Base-by-base conservation (phyloP, 1,139 yeast genomes). In the Suhomyces panamericanus region DNA sequence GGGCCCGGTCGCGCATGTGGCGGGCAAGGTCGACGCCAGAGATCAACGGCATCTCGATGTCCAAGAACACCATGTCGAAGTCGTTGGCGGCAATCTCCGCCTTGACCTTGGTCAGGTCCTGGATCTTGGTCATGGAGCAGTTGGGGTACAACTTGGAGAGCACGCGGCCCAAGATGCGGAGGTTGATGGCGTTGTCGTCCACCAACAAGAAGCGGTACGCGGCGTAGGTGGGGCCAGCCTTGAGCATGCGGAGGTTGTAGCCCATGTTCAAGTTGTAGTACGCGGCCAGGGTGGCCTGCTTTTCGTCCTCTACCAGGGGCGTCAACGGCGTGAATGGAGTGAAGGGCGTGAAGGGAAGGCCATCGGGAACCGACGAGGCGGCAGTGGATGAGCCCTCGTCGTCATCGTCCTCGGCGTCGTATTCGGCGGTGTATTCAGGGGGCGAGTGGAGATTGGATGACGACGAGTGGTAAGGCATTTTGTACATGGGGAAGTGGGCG, bases 31-130 rank as follows among this genome's bases (percentile, higher is more conserved):
- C 73, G n/a, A 69, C 56, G 3, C 79, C 79, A 22, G 68, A 59
- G n/a, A 74, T 57, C 7, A 56, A 59, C 3, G 79, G 79, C 79
- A 74, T 74, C 51, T 74, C 79, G 39, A 74, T 74, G 50, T 74
- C 79, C 40, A 74, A 57, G 49, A 74, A 74, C 11, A 71, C 64
- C 39, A 66, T 52, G 47, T 73, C 75, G 47, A 61, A 72, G 17
- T 46, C 47, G 38, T 58, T 56, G 3, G 52, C 41, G 12, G 50
- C 43, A 4, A 67, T 49, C 28, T 58, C 38, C 11, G 56, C 47
- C 39, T 60, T 50, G n/a, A 72, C 70, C 38, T 58, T 55, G 2
- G 69, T 59, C 28, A 69, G 62, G 51, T 72, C 73, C 38, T 60
- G 62, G 4, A 70, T 52, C 43, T 63, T 62, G 6, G 57, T 55